These are phyloP conservation scores for Coemansia sp. DNA, from an alignment of 192 early-diverging fungal genomes.

Conservation along the genomic window DNA sequence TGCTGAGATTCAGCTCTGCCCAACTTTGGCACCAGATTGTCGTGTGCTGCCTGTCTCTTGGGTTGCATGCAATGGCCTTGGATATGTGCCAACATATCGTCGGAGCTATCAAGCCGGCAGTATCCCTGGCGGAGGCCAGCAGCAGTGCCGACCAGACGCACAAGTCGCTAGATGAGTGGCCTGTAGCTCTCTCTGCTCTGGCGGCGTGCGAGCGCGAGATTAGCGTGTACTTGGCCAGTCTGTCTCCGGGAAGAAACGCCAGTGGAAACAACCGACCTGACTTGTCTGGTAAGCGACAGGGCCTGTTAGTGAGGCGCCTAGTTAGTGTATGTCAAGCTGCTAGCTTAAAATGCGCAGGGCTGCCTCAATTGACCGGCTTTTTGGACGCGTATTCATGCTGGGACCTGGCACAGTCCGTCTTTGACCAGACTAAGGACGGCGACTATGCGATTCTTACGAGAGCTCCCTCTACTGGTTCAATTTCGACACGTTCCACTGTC, in stretches of 20 bases:
- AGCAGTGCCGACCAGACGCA: background rate
- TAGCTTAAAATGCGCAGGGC: constrained; percentile 19
- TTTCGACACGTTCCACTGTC: background rate
- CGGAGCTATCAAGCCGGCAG: constrained; percentile 5
- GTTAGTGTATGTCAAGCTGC: constrained; percentile 21
- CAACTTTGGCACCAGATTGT: constrained; percentile 22
- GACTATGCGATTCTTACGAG: constrained; percentile 46
- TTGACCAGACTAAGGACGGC: constrained; percentile 43
- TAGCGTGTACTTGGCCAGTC: constrained; percentile 4
- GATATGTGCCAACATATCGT: constrained; percentile 39
- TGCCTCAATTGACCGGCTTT: constrained; percentile 18
- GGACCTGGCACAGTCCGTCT: constrained; percentile 34
- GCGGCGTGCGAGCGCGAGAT: constrained; percentile 28
- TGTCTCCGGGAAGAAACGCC: constrained; percentile 1
- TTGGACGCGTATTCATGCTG: constrained; percentile 40
- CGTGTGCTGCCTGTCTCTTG: constrained; percentile 11
- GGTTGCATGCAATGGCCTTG: constrained; percentile 22
- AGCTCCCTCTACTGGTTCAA: background rate
- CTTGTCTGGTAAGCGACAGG: constrained; percentile 13
- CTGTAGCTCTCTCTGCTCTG: constrained; percentile 14
- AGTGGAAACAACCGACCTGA: background rate
- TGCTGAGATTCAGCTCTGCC: constrained; percentile 25
- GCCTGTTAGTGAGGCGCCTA: constrained; percentile 23
- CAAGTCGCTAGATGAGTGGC: constrained; percentile 10
- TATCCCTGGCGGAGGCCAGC: background rate